phyloP scores from a whole-genome alignment of 2,329 filamentous ascomycete species.

The Aureobasidium sp. region DNA sequence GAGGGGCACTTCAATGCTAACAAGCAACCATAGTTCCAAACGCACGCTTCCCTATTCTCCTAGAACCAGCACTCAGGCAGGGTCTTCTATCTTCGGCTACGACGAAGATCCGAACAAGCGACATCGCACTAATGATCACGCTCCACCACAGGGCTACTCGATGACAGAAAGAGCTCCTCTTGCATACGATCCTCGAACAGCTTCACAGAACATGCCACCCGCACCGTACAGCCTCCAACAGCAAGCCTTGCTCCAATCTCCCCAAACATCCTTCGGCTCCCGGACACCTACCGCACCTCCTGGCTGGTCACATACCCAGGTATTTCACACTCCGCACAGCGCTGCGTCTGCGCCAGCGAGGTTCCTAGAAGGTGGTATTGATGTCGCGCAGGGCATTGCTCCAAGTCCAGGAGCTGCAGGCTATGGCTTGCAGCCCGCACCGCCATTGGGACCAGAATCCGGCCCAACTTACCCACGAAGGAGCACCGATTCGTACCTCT shows the following conservation, averaged over 20 bases:
- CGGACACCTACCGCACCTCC: neutral
- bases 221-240: neutral
- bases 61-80: neutral
- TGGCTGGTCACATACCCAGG: slow-evolving; percentile 1
- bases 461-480: neutral
- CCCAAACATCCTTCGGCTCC: neutral
- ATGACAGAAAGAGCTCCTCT: neutral
- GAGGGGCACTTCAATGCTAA: neutral
- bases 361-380: neutral
- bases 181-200: neutral
- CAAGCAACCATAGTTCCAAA: neutral
- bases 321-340: neutral
- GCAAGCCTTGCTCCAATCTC: slow-evolving; percentile 5
- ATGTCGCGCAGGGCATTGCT: neutral
- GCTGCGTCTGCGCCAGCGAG: neutral
- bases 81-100: slow-evolving; percentile 8
- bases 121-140: slow-evolving; percentile 3
- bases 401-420: neutral
- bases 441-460: neutral
- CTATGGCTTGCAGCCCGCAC: neutral
- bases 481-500: neutral
- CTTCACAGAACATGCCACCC: neutral
- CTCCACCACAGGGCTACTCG: neutral
- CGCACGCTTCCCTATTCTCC: slow-evolving; percentile 6
- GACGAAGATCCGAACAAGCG: slow-evolving; percentile 5